These are phyloP conservation scores for Phalaenopsis hybrid DNA, from an alignment of 116 monocot species.

Conservation along the genomic window DNA sequence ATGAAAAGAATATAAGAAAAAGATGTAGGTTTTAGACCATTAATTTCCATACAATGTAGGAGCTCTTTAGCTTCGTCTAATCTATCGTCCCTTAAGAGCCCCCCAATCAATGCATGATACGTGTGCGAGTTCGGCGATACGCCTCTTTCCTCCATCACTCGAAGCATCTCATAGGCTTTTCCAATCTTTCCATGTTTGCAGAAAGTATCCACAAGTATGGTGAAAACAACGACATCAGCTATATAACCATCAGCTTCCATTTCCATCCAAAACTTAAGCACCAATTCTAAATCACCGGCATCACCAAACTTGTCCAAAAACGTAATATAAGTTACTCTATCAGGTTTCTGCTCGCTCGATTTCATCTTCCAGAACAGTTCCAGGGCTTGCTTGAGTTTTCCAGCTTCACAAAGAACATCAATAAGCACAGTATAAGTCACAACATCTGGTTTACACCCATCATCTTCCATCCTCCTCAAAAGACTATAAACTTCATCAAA, in stretches of 20 bases:
- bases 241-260: conserved; percentile 81
- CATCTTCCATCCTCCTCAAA: conserved; percentile 64
- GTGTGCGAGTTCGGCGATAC: conserved; percentile 68
- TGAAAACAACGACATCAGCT: conserved; percentile 70
- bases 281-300: conserved; percentile 50
- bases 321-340: conserved; percentile 73
- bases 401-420: conserved; percentile 57
- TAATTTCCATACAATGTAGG: conserved; percentile 37
- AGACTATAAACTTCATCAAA: conserved; percentile 57
- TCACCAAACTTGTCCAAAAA: conserved; percentile 78
- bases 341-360: conserved; percentile 58
- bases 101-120: conserved; percentile 60
- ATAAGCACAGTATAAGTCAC: conserved; percentile 91
- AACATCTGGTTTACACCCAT: conserved; percentile 76
- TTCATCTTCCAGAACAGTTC: conserved; percentile 78
- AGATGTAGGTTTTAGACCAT: conserved; percentile 45
- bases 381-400: conserved; percentile 55
- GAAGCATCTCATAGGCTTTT: conserved; percentile 59
- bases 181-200: conserved; percentile 63
- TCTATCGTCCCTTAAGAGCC: conserved; percentile 54
- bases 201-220: conserved; percentile 54
- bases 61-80: conserved; percentile 51
- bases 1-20: conserved; percentile 83
- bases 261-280: conserved; percentile 58
- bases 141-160: conserved; percentile 48